Conservation (phyloP, 495 filamentous ascomycete species). For the Penicillium silybi region DNA sequence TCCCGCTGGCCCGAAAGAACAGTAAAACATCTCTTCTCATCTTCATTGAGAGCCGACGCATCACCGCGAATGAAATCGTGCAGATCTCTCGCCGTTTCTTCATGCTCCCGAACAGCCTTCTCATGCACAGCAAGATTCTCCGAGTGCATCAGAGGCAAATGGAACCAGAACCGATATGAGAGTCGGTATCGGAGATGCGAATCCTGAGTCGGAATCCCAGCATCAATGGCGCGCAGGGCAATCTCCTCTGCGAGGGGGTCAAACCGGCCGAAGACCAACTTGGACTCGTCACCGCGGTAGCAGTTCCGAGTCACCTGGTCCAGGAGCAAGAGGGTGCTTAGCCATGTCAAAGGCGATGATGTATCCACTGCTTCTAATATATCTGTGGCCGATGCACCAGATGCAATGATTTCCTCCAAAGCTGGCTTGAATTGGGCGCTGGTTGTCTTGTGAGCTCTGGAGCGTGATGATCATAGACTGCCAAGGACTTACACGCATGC, state of each 20-base stretch:
- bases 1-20: slow-evolving; percentile 12
- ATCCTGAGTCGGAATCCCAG: slow-evolving; percentile 10
- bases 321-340: slow-evolving; percentile 24
- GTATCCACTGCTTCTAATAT: slow-evolving; percentile 22
- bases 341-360: slow-evolving; percentile 18
- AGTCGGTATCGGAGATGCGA: slow-evolving; percentile 25
- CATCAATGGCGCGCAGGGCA: slow-evolving; percentile 18
- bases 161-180: slow-evolving; percentile 29
- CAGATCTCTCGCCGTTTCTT: slow-evolving; percentile 17
- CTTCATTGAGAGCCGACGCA: slow-evolving; percentile 5
- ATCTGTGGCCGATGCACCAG: slow-evolving; percentile 12
- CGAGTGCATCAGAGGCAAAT: slow-evolving; percentile 33
- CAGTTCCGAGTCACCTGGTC: slow-evolving; percentile 34
- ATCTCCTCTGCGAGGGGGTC: slow-evolving; percentile 27
- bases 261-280: slow-evolving; percentile 25
- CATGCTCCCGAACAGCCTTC: slow-evolving; percentile 16
- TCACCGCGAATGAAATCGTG: slow-evolving; percentile 13
- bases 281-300: slow-evolving; percentile 27
- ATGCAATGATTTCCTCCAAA: slow-evolving; percentile 20
- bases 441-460: background rate
- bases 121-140: slow-evolving; percentile 27
- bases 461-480: background rate
- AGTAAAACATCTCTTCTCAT: slow-evolving; percentile 16
- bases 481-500: slow-evolving; percentile 24
- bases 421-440: slow-evolving; percentile 26